Percentiles rank a stretch among this genome's conserved stretches.
Conservation (phyloP, 1,284 basidiomycete species). For the Ustilago hordei region DNA sequence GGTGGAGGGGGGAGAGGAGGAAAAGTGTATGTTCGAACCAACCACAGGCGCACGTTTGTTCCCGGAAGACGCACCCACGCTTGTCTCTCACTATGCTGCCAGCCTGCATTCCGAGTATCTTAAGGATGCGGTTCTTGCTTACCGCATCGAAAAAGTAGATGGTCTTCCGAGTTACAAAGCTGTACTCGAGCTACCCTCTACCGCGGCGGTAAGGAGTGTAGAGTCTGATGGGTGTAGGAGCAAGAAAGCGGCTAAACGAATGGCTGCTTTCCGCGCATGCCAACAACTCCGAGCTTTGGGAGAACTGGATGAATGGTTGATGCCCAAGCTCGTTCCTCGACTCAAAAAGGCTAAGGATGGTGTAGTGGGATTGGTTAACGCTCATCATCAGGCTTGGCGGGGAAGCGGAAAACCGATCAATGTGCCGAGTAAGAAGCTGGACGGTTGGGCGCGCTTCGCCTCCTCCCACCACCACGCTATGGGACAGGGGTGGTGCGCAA, state of each 20-base stretch:
- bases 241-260: slow-evolving; percentile 49
- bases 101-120: slow-evolving; percentile 35
- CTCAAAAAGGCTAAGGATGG: neutral
- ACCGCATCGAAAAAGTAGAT: slow-evolving; percentile 17
- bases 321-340: slow-evolving; percentile 30
- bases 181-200: slow-evolving; percentile 43
- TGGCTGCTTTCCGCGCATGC: slow-evolving; percentile 52
- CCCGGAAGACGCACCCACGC: slow-evolving; percentile 36
- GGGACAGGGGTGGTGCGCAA: slow-evolving; percentile 15
- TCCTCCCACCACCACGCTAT: neutral
- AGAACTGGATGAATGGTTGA: slow-evolving; percentile 52
- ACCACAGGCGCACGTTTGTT: slow-evolving; percentile 49
- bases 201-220: slow-evolving; percentile 28
- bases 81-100: slow-evolving; percentile 47
- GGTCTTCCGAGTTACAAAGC: slow-evolving; percentile 3
- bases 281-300: slow-evolving; percentile 34
- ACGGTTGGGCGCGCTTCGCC: slow-evolving; percentile 29
- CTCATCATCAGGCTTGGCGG: slow-evolving; percentile 32
- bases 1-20: slow-evolving; percentile 8
- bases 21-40: slow-evolving; percentile 24
- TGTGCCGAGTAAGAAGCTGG: slow-evolving; percentile 30
- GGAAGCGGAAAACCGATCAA: slow-evolving; percentile 26
- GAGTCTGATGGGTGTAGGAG: slow-evolving; percentile 18
- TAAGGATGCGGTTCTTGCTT: slow-evolving; percentile 31
- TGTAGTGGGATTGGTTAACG: neutral